Evolutionary conservation across 1,139 yeast species (phyloP), one percentile per base, ranked within the genome.

Genomic region (Scheffersomyces quercinus): DNA sequence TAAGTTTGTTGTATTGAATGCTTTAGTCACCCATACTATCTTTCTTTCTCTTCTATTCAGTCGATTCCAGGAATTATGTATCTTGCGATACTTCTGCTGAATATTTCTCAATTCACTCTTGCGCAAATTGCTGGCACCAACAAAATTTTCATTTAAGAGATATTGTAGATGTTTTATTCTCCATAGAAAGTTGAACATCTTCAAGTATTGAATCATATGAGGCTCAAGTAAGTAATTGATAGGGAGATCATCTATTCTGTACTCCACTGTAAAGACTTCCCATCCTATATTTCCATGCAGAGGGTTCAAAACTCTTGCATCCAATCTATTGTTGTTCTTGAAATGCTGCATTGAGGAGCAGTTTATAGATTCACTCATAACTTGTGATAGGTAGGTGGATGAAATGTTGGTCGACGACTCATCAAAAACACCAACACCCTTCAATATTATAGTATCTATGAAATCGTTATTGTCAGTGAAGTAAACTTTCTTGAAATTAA

Each of bases 241-340:
- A 14, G 81, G 91, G 58, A 78, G 64, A 39, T 79, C 85, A 12
- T 64, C 64, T 4, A 89, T 70, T 41, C 83, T 75, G 60, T 88
- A 93, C 58, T 90, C 97, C 38, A 93, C 68, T 0, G 97, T 89
- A 62, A 93, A 91, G 3, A 88, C 90, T 58, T 91, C 96, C 98
- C 98, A 93, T 0, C 90, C 91, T 40, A 70, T 77, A 24, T 75
- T 82, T 0, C 95, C 95, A 53, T 84, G 65, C 24, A 61, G 57
- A 33, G 84, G 67, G 47, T 82, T 91, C 40, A 90, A 72, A 38
- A 91, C 75, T 38, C 97, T 72, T 0, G 97, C 96, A 68, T 93
- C 98, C 13, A 93, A 60, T 41, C 89, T 68, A 30, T 58, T 50
- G 24, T 60, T 54, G 36, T 54, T 59, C 16, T 55, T 50, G 39